These are phyloP conservation scores for Podaxis carcinomalis DNA, from an alignment of 768 basidiomycete genomes.

Conservation along the genomic window DNA sequence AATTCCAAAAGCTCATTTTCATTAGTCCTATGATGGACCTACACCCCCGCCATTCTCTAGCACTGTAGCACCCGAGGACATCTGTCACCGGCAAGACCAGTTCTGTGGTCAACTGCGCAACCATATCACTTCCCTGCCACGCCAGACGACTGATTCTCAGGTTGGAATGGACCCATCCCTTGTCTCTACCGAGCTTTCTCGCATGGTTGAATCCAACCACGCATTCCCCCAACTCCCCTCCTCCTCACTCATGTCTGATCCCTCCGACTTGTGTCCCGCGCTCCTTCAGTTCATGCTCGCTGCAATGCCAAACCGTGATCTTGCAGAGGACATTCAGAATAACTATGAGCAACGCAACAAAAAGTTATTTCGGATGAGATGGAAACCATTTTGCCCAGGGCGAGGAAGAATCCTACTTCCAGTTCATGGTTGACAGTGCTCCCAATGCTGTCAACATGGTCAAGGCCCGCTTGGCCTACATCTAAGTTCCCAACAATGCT, in stretches of 20 bases:
- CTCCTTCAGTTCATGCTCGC: conserved; percentile 78
- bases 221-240: conserved; percentile 38
- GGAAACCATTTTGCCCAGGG: conserved; percentile 46
- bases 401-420: conserved; percentile 29
- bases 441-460: conserved; percentile 80
- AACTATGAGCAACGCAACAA: conserved; percentile 48
- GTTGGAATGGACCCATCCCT: conserved; percentile 26
- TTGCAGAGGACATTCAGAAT: conserved; percentile 47
- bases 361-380: conserved; percentile 40
- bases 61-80: conserved; percentile 25
- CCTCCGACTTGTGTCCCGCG: conserved; percentile 46
- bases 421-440: conserved; percentile 50
- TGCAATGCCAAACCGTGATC: conserved; percentile 51
- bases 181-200: conserved; percentile 31
- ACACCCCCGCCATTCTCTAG: conserved; percentile 34
- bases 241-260: conserved; percentile 28
- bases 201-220: conserved; percentile 57
- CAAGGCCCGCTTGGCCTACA: conserved; percentile 73
- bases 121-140: neutral
- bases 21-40: conserved; percentile 75
- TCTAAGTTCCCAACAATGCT: conserved; percentile 69
- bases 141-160: conserved; percentile 24
- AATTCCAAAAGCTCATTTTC: neutral
- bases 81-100: conserved; percentile 46
- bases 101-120: conserved; percentile 42